Conservation (phyloP, 805 yeast genomes). For the Candida vartiovaarae region DNA sequence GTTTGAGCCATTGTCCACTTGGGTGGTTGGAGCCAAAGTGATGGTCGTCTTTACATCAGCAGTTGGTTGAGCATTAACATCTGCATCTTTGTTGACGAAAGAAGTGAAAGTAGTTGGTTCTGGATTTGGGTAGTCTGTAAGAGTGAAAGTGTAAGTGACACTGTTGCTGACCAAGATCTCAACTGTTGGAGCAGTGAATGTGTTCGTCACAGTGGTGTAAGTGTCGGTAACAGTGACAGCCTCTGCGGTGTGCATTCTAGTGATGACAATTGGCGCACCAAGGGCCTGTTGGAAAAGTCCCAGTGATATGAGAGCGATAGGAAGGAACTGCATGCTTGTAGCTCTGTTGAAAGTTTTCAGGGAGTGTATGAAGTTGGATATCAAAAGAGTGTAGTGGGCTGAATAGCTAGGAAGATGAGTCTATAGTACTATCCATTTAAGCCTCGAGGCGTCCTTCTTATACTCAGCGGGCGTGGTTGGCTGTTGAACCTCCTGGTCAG, state of each 20-base stretch:
- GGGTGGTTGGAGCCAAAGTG: slow-evolving; percentile 13
- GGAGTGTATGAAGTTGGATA: too few relatives aligned
- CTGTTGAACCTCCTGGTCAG: too few relatives aligned
- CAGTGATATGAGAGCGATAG: slow-evolving; percentile 5
- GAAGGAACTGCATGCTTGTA: slow-evolving; percentile 8
- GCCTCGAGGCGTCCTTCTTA: too few relatives aligned
- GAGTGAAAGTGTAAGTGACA: slow-evolving; percentile 31
- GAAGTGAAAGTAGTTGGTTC: slow-evolving; percentile 30
- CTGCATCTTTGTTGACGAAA: slow-evolving; percentile 12
- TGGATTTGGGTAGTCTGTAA: slow-evolving; percentile 30
- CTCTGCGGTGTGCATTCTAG: slow-evolving; percentile 49
- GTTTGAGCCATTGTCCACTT: slow-evolving; percentile 7
- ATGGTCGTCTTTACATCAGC: slow-evolving; percentile 8
- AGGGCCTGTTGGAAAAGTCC: slow-evolving; percentile 19
- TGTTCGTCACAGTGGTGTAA: slow-evolving; percentile 33
- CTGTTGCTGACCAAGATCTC: slow-evolving; percentile 31
- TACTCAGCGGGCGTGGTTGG: too few relatives aligned
- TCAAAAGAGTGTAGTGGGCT: too few relatives aligned
- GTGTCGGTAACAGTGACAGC: slow-evolving; percentile 40
- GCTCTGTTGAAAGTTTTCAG: too few relatives aligned
- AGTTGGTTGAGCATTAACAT: slow-evolving; percentile 10
- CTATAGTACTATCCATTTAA: too few relatives aligned
- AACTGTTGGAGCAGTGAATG: slow-evolving; percentile 35
- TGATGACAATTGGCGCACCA: slow-evolving; percentile 36
- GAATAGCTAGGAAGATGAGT: too few relatives aligned